Evolutionary conservation across 2,329 filamentous ascomycete genomes (phyloP), one percentile per base, ranked within the genome.

Genomic region (Calonectria honghensis): DNA sequence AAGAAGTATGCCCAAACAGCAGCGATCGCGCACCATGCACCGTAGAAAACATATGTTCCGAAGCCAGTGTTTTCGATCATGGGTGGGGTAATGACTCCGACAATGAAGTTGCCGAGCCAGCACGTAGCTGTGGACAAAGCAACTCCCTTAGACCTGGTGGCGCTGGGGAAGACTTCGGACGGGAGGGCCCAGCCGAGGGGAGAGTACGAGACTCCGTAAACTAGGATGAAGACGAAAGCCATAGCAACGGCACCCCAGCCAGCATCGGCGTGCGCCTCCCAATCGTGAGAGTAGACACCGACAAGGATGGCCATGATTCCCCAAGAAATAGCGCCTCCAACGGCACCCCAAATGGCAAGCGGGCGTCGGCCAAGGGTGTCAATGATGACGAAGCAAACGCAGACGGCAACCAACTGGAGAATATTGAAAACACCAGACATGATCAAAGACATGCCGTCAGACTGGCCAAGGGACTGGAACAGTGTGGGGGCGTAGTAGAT

Each of bases 201-300:
- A 14, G 84, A 84, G 81, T 83, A 85, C 14, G 84, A 85, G 2
- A 83, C 77, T 29, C 78, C 80, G 31, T 81, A 81, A 39, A 72
- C 64, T 37, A 75, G 39, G 29, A 77, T 72, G 52, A 73, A 77
- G 13, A 77, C 13, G 41, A 77, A 76, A 3, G 70, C 69, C 63
- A 77, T 73, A 31, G 88, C 88, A 0, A 91, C 89, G 1, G 88
- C 89, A 6, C 86, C 89, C 90, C 90, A 92, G 5, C 90, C 90
- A 0, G 88, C 89, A 0, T 84, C 86, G 3, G 80, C 78, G 77
- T 91, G 87, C 0, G 83, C 77, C 2, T 81, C 79, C 86, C 90
- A 92, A 31, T 86, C 81, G 68, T 88, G 75, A 37, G 89, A 85
- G 77, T 87, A 89, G 10, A 85, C 84, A 2, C 87, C 90, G 16